Evolutionary conservation across 176 grass and related monocot genomes (phyloP).

Genomic region (Rhynchospora breviuscula): DNA sequence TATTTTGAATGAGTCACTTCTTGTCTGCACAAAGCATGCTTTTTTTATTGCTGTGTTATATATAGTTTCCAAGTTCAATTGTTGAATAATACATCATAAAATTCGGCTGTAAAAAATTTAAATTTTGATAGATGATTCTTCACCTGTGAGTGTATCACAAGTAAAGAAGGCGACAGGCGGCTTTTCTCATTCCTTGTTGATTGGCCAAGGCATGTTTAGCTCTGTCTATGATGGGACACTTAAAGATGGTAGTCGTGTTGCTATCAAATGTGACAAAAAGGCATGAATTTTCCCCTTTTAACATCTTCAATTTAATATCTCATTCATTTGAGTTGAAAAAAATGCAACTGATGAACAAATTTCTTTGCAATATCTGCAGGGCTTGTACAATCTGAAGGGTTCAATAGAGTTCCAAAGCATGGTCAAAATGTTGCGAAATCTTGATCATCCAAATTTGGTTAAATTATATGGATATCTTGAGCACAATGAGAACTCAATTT

Average conservation of each 20-base stretch:
- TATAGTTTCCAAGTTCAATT: neutral
- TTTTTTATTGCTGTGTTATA: neutral
- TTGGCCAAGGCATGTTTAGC: conserved; percentile 10
- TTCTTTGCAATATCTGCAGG: neutral
- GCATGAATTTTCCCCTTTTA: neutral
- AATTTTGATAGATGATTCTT: neutral
- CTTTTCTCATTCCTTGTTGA: neutral
- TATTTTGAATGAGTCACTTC: neutral
- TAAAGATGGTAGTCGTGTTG: neutral
- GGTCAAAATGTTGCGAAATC: neutral
- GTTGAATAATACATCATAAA: neutral
- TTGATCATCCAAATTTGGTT: conserved; percentile 19
- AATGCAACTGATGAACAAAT: neutral
- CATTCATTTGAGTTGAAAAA: neutral
- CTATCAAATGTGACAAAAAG: neutral
- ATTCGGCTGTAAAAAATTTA: neutral
- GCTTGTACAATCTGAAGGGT: neutral
- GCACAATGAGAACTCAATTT: neutral
- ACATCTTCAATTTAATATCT: neutral
- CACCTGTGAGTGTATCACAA: neutral
- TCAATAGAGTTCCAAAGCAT: neutral
- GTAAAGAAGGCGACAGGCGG: conserved; percentile 1
- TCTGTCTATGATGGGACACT: neutral
- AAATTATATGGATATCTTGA: conserved; percentile 19
- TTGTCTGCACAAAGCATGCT: neutral